Evolutionary conservation across 148 eudicot genomes (phyloP).

Genomic region (Vaccinium myrtillus): DNA sequence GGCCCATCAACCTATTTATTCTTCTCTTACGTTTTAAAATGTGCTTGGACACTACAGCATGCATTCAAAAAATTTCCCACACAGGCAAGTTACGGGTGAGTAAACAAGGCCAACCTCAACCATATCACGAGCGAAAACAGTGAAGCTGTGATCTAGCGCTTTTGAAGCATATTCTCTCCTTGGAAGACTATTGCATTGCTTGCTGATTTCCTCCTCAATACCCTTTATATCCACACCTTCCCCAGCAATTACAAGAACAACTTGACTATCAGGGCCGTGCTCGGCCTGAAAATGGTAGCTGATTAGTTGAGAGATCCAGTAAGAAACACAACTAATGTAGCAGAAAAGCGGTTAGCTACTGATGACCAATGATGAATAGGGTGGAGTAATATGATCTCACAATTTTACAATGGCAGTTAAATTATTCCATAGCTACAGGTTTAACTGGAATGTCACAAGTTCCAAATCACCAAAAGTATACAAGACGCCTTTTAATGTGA

Average conservation of each 20-base stretch:
- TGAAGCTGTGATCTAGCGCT: conserved; percentile 88
- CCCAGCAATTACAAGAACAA: conserved; percentile 89
- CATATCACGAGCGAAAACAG: conserved; percentile 80
- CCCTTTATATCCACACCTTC: conserved; percentile 66
- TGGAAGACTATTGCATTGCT: conserved; percentile 87
- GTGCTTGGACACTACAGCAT: neutral
- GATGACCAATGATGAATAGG: neutral
- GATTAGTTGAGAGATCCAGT: conserved; percentile 12
- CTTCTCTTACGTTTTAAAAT: neutral
- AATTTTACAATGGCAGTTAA: neutral
- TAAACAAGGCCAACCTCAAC: conserved; percentile 69
- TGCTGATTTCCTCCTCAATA: conserved; percentile 70
- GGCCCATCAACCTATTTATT: neutral
- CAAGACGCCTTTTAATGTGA: neutral
- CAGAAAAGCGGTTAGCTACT: neutral
- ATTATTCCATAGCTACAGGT: neutral
- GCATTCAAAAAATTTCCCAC: neutral
- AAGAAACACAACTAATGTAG: neutral
- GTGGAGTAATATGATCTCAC: neutral
- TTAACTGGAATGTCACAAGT: neutral
- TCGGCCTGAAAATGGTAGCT: conserved; percentile 68
- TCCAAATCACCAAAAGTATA: neutral
- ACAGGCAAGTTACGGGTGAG: neutral
- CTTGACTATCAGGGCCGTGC: conserved; percentile 99
- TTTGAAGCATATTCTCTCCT: conserved; percentile 83